Percentiles rank a stretch among this genome's conserved stretches.
Conservation (phyloP, 768 basidiomycete species). For the Zangia roseola region DNA sequence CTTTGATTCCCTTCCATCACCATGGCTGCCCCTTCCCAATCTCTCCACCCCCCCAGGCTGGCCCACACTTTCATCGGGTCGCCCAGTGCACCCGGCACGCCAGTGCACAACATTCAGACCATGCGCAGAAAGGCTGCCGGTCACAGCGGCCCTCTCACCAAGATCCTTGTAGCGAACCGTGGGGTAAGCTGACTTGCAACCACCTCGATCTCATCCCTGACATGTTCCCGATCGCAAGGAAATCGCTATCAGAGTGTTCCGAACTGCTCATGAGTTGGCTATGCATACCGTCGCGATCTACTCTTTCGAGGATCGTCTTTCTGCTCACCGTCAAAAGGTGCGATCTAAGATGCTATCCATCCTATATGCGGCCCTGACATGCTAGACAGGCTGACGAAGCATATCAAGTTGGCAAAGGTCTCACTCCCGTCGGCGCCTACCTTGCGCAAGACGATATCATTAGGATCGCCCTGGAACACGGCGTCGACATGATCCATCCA, state of each 20-base stretch:
- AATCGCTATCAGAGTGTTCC: constrained; percentile 98
- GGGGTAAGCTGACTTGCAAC: constrained; percentile 55
- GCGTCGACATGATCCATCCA: constrained; percentile 99
- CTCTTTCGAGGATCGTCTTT: constrained; percentile 94
- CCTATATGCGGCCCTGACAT: constrained; percentile 30
- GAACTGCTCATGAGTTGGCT: constrained; percentile 96
- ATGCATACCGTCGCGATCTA: constrained; percentile 99
- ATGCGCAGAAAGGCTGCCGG: constrained; percentile 90
- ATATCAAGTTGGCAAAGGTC: constrained; percentile 94
- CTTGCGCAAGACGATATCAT: constrained; percentile 98
- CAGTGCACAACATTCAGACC: constrained; percentile 86
- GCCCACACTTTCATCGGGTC: constrained; percentile 69
- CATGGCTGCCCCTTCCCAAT: constrained; percentile 32
- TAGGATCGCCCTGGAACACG: constrained; percentile 93
- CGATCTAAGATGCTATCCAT: constrained; percentile 31
- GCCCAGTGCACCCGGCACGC: constrained; percentile 79
- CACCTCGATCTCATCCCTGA: constrained; percentile 8
- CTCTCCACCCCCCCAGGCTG: constrained; percentile 71
- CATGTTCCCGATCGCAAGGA: constrained; percentile 59
- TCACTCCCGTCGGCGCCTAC: constrained; percentile 96
- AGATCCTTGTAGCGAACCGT: constrained; percentile 90
- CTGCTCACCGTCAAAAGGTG: constrained; percentile 97
- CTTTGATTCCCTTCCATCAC: constrained; percentile 17
- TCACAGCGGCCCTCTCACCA: constrained; percentile 86
- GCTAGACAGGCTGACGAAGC: constrained; percentile 86